Base-by-base conservation (phyloP, 495 filamentous ascomycete genomes). In the Neurospora sp. region DNA sequence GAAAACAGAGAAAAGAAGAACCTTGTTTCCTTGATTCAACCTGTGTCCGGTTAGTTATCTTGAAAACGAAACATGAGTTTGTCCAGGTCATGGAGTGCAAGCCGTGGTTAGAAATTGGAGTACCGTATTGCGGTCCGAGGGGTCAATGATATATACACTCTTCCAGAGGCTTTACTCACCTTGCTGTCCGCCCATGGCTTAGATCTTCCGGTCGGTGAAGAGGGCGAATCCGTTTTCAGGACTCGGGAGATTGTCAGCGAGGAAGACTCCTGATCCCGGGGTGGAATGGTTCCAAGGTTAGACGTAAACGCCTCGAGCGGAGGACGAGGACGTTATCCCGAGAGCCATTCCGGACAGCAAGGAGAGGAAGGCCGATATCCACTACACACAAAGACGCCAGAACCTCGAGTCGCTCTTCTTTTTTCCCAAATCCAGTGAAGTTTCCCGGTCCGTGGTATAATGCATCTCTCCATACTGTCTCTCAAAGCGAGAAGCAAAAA, bases 121-220 rank as follows among this genome's bases (percentile, higher is more conserved):
- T 80, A 73, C 74, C 77, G 75, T 20, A 77, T 79, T 78, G 73
- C 70, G 74, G 70, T 79, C 78, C 74, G 65, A 72, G 53, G 71
- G 78, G 76, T 82, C 77, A 81, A 76, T 81, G 78, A 82, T 82
- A 84, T 83, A 82, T 80, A 85, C 82, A 82, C 75, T 72, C 75
- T 78, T 78, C 74, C 78, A 81, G 75, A 75, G 69, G 69, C 70
- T 75, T 76, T 76, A 82, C 83, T 86, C 81, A 86, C 83, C 83
- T 83, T 80, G 83, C 83, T 85, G 83, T 82, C 83, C 81, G 79
- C 82, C 79, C 77, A 70, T 73, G 73, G 78, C 79, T 74, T 75
- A 73, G 73, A 65, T 53, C 72, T 73, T 75, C 80, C 78, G 81
- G 73, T 78, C 78, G 79, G 73, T 61, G 31, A 37, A 61, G 71